phyloP scores from a whole-genome alignment of 768 basidiomycete genomes.

The Boletus vermiculosoides region DNA sequence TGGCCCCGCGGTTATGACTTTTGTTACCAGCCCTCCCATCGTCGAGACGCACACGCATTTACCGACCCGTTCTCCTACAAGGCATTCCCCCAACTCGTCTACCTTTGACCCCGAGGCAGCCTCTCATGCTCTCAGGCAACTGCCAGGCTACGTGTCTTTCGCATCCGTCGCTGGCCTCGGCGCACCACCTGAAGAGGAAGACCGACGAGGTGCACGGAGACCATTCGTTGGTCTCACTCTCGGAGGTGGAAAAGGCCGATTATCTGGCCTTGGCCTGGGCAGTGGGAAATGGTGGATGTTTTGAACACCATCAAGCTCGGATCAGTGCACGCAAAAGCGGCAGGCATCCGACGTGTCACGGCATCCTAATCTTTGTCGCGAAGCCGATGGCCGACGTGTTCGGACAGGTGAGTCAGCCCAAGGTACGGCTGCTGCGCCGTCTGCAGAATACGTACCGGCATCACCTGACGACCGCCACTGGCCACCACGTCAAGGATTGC shows the following conservation, averaged over 20 bases:
- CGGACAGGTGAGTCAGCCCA: constrained; percentile 25
- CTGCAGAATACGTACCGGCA: constrained; percentile 6
- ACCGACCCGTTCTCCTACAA: constrained; percentile 9
- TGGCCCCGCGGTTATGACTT: constrained; percentile 23
- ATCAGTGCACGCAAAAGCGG: constrained; percentile 5
- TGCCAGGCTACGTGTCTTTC: constrained; percentile 69
- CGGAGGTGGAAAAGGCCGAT: constrained; percentile 18
- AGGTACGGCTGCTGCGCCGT: constrained; percentile 1
- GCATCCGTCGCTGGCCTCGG: constrained; percentile 67
- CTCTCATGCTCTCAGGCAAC: constrained; percentile 51
- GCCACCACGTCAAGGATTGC: constrained; percentile 10
- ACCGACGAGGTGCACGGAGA: constrained; percentile 29
- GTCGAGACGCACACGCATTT: constrained; percentile 12
- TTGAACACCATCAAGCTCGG: constrained; percentile 7
- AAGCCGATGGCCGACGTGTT: constrained; percentile 3
- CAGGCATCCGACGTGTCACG: constrained; percentile 5
- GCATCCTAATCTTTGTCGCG: constrained; percentile 8
- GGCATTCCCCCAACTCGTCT: constrained; percentile 26
- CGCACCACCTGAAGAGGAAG: constrained; percentile 49
- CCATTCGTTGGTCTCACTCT: constrained; percentile 16
- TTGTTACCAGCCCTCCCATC: constrained; percentile 20
- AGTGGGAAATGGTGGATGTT: constrained; percentile 35
- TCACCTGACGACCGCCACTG: constrained; percentile 4
- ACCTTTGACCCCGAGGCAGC: constrained; percentile 64
- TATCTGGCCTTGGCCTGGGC: constrained; percentile 28